A percentile compares a stretch with the other conserved stretches of the same genome.
These are phyloP conservation scores for Exophiala xenobiotica DNA, from an alignment of 2,329 filamentous ascomycete species.

Conservation along the genomic window DNA sequence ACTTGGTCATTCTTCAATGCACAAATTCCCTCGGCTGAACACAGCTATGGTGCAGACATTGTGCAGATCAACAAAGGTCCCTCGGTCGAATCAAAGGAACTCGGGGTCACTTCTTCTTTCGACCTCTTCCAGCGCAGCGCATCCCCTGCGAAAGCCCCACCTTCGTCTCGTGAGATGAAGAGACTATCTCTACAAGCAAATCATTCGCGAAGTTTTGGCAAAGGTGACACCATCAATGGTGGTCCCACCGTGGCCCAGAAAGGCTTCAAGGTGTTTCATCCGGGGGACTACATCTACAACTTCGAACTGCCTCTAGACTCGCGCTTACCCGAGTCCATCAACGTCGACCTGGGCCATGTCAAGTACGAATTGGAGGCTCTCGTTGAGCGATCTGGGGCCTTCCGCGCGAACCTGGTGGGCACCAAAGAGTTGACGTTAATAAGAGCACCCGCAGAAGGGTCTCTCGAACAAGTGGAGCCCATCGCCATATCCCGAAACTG, in stretches of 20 bases:
- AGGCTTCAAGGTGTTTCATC: slow-evolving; percentile 81
- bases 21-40: slow-evolving; percentile 59
- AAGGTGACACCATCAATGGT: slow-evolving; percentile 63
- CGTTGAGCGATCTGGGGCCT: slow-evolving; percentile 82
- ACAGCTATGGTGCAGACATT: slow-evolving; percentile 62
- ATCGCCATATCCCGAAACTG: slow-evolving; percentile 91
- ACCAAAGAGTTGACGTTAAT: slow-evolving; percentile 80
- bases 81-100: slow-evolving; percentile 34
- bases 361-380: slow-evolving; percentile 84
- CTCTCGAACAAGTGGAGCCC: slow-evolving; percentile 84
- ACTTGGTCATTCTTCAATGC: slow-evolving; percentile 88
- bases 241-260: slow-evolving; percentile 65
- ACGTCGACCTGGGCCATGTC: slow-evolving; percentile 80
- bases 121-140: slow-evolving; percentile 44
- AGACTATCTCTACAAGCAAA: slow-evolving; percentile 76
- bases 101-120: slow-evolving; percentile 39
- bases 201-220: slow-evolving; percentile 81
- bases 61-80: slow-evolving; percentile 55
- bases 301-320: slow-evolving; percentile 83
- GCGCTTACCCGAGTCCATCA: slow-evolving; percentile 77
- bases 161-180: slow-evolving; percentile 56
- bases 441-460: slow-evolving; percentile 81
- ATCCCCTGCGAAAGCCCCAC: slow-evolving; percentile 42
- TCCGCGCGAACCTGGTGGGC: slow-evolving; percentile 83
- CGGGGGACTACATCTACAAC: slow-evolving; percentile 70